Conservation (phyloP, 345 rosid genomes). For the Populus tremula region DNA sequence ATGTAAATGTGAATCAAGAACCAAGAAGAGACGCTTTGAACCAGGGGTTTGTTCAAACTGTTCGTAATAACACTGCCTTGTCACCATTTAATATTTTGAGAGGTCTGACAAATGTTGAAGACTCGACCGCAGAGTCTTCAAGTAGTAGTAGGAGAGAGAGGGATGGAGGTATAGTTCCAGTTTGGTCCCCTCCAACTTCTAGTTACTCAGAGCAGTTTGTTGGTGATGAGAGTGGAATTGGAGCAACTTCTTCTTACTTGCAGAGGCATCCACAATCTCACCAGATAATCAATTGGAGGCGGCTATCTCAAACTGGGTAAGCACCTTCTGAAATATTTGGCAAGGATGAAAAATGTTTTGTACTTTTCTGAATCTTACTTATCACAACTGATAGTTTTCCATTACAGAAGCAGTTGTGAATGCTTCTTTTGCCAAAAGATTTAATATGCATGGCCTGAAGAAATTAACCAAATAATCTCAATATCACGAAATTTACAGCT, state of each 20-base stretch:
- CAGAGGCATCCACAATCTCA: constrained; percentile 81
- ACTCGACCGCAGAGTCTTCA: constrained; percentile 89
- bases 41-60: constrained; percentile 34
- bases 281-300: constrained; percentile 75
- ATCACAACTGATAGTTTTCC: not conserved
- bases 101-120: constrained; percentile 58
- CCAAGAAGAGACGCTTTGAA: constrained; percentile 43
- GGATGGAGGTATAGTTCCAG: constrained; percentile 85
- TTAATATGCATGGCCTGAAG: constrained; percentile 6
- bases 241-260: constrained; percentile 66
- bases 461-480: not conserved
- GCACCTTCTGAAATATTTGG: not conserved
- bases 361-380: not conserved
- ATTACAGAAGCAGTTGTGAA: not conserved
- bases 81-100: constrained; percentile 42
- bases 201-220: constrained; percentile 72
- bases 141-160: constrained; percentile 75
- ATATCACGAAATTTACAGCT: not conserved
- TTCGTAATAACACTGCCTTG: constrained; percentile 28
- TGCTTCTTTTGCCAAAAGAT: constrained; percentile 11
- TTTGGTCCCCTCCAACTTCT: constrained; percentile 77
- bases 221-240: constrained; percentile 77
- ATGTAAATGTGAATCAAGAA: constrained; percentile 50
- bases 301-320: constrained; percentile 79
- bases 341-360: not conserved